Conservation (phyloP, 192 early-diverging fungal species). For the Piromyces finnis region DNA sequence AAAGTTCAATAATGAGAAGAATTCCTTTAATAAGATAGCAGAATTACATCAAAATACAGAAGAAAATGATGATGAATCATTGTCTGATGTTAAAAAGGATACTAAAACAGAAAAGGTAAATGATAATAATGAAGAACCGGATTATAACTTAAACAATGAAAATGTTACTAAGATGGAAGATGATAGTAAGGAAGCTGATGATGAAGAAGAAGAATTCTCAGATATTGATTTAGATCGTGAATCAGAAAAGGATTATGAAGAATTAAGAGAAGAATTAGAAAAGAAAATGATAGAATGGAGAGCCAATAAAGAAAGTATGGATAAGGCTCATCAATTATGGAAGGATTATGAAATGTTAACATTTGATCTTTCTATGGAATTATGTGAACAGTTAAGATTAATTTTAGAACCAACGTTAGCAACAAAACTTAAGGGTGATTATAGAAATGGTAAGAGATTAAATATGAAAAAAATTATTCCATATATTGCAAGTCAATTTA, state of each 20-base stretch:
- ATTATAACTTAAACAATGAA: constrained; percentile 26
- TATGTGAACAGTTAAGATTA: constrained; percentile 88
- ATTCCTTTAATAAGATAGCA: neutral
- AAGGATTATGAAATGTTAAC: constrained; percentile 75
- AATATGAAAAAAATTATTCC: constrained; percentile 99
- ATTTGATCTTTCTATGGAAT: constrained; percentile 68
- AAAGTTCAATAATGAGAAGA: neutral
- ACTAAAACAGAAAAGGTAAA: constrained; percentile 9
- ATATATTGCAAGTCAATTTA: constrained; percentile 96
- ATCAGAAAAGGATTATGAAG: constrained; percentile 40
- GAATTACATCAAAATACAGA: neutral
- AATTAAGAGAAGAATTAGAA: constrained; percentile 66
- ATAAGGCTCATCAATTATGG: constrained; percentile 52
- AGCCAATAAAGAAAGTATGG: constrained; percentile 24
- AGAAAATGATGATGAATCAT: neutral
- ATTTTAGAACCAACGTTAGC: constrained; percentile 94
- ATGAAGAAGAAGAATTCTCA: neutral
- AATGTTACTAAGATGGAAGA: constrained; percentile 38
- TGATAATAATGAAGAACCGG: constrained; percentile 31
- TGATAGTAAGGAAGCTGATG: neutral
- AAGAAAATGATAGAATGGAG: constrained; percentile 57
- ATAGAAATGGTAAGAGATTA: constrained; percentile 91
- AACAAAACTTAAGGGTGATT: constrained; percentile 92
- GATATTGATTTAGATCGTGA: constrained; percentile 2
- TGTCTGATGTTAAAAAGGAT: neutral